phyloP scores from a whole-genome alignment of 441 rosid species.

The Arabidopsis lyrata region DNA sequence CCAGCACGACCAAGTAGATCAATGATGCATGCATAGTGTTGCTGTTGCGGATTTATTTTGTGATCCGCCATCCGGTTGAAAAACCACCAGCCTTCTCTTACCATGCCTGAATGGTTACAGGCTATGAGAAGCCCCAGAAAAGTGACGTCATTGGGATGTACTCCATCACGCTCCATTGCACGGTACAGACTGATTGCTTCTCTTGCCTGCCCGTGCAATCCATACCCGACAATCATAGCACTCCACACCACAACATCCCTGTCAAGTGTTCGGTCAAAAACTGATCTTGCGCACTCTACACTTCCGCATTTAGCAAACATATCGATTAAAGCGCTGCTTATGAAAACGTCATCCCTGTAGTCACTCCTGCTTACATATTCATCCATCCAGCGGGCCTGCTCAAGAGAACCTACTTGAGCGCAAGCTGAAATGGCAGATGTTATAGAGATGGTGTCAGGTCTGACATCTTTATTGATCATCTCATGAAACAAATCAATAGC shows the following conservation, averaged over 20 bases:
- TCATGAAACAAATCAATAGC: constrained; percentile 65
- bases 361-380: constrained; percentile 53
- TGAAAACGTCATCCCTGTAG: constrained; percentile 53
- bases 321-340: constrained; percentile 67
- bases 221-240: constrained; percentile 84
- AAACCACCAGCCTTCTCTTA: constrained; percentile 75
- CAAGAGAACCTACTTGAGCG: constrained; percentile 74
- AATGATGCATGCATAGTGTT: constrained; percentile 74
- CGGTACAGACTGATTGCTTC: constrained; percentile 72
- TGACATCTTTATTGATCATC: constrained; percentile 55
- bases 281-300: constrained; percentile 57
- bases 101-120: constrained; percentile 78
- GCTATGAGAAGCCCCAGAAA: constrained; percentile 76
- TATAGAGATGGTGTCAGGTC: constrained; percentile 62
- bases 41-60: constrained; percentile 71
- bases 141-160: constrained; percentile 76
- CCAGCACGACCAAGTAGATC: constrained; percentile 89
- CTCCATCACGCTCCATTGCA: constrained; percentile 58
- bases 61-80: constrained; percentile 65
- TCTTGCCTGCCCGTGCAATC: constrained; percentile 67
- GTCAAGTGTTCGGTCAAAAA: constrained; percentile 62
- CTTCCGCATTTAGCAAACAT: constrained; percentile 88
- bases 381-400: constrained; percentile 72
- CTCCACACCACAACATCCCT: constrained; percentile 87
- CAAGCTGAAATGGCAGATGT: constrained; percentile 72